A percentile compares a stretch with the other conserved stretches of the same genome.
Evolutionary conservation across 108 stramenopile species (phyloP).

Genomic region (Cyclotella sp.): DNA sequence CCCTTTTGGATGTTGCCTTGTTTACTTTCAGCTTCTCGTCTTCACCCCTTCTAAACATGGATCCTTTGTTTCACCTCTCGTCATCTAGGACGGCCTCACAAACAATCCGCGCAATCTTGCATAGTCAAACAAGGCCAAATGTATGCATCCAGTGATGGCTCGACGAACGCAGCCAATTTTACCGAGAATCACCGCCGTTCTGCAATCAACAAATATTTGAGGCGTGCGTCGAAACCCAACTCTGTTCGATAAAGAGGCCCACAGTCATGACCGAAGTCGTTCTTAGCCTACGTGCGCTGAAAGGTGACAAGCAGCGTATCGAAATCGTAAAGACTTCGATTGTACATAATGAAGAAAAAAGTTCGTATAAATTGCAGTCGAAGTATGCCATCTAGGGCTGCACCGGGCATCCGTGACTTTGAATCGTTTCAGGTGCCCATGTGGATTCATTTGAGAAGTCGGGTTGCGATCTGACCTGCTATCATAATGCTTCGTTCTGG

Average conservation of each 20-base stretch:
- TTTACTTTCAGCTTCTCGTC: neutral
- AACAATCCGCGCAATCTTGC: constrained; percentile 50
- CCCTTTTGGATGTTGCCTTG: no score
- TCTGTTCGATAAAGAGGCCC: constrained; percentile 33
- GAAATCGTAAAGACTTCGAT: constrained; percentile 40
- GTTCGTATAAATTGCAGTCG: constrained; percentile 32
- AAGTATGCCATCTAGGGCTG: constrained; percentile 44
- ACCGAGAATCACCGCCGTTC: constrained; percentile 29
- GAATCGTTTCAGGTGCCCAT: constrained; percentile 25
- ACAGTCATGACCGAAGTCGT: constrained; percentile 40
- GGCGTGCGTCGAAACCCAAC: constrained; percentile 42
- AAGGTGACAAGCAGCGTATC: constrained; percentile 43
- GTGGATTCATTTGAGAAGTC: constrained; percentile 31
- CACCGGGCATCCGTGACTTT: constrained; percentile 32
- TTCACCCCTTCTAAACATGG: no score
- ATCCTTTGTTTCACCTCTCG: neutral
- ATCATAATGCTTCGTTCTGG: neutral
- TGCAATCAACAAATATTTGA: constrained; percentile 47
- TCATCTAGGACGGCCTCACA: constrained; percentile 39
- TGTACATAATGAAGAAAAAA: constrained; percentile 6
- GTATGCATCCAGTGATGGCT: constrained; percentile 16
- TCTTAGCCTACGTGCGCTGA: constrained; percentile 41
- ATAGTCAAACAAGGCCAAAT: constrained; percentile 45
- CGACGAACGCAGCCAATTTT: neutral
- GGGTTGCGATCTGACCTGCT: constrained; percentile 23